phyloP scores from a whole-genome alignment of 2,329 filamentous ascomycete genomes.

The Fusarium dlaminii region DNA sequence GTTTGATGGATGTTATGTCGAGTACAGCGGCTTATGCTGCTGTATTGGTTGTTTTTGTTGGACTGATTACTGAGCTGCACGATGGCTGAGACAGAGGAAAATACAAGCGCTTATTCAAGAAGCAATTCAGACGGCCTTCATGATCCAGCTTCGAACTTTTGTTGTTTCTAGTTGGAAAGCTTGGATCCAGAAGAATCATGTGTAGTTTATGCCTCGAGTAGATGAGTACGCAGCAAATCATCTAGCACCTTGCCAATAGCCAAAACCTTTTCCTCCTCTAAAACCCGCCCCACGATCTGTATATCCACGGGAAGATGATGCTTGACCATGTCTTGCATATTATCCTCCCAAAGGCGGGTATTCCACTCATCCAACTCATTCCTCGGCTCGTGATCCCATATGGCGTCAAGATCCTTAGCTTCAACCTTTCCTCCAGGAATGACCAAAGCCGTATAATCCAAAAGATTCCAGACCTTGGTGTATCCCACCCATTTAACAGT shows the following conservation, averaged over 20 bases:
- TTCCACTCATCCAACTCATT: conserved; percentile 22
- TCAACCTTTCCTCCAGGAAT: conserved; percentile 34
- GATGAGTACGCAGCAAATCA: background rate
- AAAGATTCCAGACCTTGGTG: conserved; percentile 46
- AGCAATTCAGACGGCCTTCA: accelerated
- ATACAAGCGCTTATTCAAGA: background rate
- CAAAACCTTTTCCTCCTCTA: conserved; percentile 32
- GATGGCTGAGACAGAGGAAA: background rate
- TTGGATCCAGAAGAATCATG: background rate
- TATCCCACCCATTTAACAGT: conserved; percentile 58
- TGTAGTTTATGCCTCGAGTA: background rate
- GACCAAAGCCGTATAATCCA: conserved; percentile 43
- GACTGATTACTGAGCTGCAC: background rate
- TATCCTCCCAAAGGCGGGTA: conserved; percentile 10
- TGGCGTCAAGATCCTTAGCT: background rate
- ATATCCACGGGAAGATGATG: conserved; percentile 13
- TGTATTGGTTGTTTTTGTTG: background rate
- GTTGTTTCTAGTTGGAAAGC: background rate
- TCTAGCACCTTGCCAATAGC: conserved; percentile 20
- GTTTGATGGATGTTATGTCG: background rate
- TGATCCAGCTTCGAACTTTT: accelerated
- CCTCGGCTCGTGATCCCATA: background rate
- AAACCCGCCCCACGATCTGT: conserved; percentile 11
- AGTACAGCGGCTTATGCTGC: background rate
- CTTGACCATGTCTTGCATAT: background rate